Conservation (phyloP, 1,139 yeast genomes). For the Saccharomyces hybrid region DNA sequence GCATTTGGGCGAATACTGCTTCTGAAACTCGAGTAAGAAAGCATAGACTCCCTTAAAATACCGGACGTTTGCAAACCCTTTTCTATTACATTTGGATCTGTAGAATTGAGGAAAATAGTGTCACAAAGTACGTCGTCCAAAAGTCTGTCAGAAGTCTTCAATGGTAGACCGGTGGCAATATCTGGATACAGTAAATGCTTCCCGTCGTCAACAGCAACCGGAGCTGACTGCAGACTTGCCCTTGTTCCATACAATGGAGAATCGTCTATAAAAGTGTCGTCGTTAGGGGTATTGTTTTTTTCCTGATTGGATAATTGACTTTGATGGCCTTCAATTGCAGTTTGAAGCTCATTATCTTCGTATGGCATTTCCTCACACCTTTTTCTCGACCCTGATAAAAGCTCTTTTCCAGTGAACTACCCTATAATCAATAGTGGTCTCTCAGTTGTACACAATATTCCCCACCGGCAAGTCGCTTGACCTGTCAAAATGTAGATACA, state of each 20-base stretch:
- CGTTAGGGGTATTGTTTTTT: neutral
- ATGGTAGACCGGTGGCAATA: slow-evolving; percentile 31
- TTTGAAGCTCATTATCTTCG: neutral
- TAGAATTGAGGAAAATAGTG: slow-evolving; percentile 12
- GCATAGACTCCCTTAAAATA: slow-evolving; percentile 24
- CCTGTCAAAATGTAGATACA: neutral
- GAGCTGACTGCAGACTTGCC: neutral
- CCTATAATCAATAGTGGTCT: neutral
- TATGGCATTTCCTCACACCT: neutral
- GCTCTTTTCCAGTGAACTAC: neutral
- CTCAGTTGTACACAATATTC: neutral
- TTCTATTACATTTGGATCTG: slow-evolving; percentile 11
- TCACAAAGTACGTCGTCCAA: slow-evolving; percentile 50
- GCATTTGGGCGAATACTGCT: slow-evolving; percentile 17
- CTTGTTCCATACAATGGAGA: neutral
- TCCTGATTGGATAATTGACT: neutral
- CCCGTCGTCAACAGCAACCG: slow-evolving; percentile 20
- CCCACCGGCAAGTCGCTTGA: neutral
- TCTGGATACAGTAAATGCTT: slow-evolving; percentile 24
- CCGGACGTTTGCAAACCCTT: slow-evolving; percentile 17
- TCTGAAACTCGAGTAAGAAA: slow-evolving; percentile 28
- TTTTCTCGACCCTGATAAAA: neutral
- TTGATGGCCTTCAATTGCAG: neutral
- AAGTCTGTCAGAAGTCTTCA: slow-evolving; percentile 60
- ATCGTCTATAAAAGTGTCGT: neutral